phyloP scores from a whole-genome alignment of 345 rosid genomes.

The Acer saccharum region DNA sequence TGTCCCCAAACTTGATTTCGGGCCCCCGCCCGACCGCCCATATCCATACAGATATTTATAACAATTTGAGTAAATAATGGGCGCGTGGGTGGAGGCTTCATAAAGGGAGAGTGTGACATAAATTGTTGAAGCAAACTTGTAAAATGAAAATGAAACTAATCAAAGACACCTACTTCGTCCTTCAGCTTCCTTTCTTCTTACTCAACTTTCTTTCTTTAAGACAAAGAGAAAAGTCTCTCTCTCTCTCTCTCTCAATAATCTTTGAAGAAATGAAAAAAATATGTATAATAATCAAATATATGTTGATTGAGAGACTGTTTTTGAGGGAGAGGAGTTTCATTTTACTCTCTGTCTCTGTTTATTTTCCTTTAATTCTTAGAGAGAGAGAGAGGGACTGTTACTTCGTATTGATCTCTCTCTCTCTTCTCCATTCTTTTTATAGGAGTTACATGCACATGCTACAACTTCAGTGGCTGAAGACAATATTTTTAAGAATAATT shows the following conservation, averaged over 20 bases:
- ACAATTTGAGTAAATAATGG: too few species aligned
- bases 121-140: too few species aligned
- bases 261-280: background rate
- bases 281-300: conserved; percentile 8
- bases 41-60: too few species aligned
- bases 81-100: too few species aligned
- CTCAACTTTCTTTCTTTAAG: conserved; percentile 16
- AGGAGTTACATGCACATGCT: background rate
- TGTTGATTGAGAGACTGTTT: conserved; percentile 12
- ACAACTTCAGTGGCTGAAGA: conserved; percentile 14
- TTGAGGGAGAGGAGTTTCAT: conserved; percentile 21
- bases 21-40: too few species aligned
- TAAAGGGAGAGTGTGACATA: too few species aligned
- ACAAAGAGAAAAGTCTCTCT: too few species aligned
- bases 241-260: too few species aligned
- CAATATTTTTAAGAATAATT: conserved; percentile 26
- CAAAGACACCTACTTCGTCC: background rate
- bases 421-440: conserved; percentile 6
- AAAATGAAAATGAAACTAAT: background rate
- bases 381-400: conserved; percentile 11
- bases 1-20: too few species aligned
- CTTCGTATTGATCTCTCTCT: conserved; percentile 5
- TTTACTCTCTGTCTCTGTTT: conserved; percentile 10
- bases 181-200: conserved; percentile 28
- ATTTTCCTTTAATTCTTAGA: conserved; percentile 17